phyloP scores from a whole-genome alignment of 2,329 filamentous ascomycete species.

The Fusarium verrucosum region DNA sequence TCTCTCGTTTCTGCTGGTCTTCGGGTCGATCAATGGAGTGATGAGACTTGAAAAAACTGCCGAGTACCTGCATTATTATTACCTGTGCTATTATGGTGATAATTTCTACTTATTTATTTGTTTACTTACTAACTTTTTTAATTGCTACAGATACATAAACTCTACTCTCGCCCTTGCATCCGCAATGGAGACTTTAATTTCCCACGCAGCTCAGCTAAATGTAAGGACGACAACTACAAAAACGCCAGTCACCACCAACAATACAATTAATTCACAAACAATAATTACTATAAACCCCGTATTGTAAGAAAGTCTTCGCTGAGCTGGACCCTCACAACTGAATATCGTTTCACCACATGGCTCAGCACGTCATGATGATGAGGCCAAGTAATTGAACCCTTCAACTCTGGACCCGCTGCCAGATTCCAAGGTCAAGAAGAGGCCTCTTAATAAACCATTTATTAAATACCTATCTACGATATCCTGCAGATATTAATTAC shows the following conservation, averaged over 20 bases:
- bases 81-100: background rate
- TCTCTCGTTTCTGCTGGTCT: constrained; percentile 11
- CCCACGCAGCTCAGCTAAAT: constrained; percentile 13
- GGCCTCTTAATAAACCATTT: background rate
- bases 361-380: constrained; percentile 32
- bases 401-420: background rate
- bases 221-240: background rate
- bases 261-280: background rate
- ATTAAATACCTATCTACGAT: constrained; percentile 11
- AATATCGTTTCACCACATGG: constrained; percentile 22
- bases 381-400: constrained; percentile 16
- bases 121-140: too few relatives aligned
- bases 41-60: background rate
- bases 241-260: background rate
- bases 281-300: background rate
- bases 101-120: background rate
- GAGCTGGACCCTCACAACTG: background rate
- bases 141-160: background rate
- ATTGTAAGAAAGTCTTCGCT: background rate
- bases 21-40: constrained; percentile 26
- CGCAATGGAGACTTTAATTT: constrained; percentile 25
- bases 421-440: background rate
- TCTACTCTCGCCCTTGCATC: constrained; percentile 28
- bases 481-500: background rate
- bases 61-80: background rate